Evolutionary conservation across 371 early-diverging fungal genomes (phyloP).

Genomic region (Lichtheimia hyalospora): DNA sequence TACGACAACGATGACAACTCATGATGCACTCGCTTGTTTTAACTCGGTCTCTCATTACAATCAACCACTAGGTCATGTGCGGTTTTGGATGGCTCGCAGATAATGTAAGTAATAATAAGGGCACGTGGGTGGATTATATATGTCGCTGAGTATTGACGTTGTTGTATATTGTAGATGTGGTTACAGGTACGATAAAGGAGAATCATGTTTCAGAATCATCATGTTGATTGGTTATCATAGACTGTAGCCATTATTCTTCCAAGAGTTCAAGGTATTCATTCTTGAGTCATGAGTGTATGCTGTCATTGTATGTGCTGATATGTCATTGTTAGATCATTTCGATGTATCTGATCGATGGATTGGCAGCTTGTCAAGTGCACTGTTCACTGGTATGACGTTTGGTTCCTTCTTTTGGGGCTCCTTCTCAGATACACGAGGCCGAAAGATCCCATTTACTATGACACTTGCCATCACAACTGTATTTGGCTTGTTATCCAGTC

Average conservation of each 20-base stretch:
- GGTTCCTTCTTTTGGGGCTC: slow-evolving; percentile 85
- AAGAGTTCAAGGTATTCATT: slow-evolving; percentile 43
- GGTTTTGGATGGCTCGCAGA: slow-evolving; percentile 88
- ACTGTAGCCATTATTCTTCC: slow-evolving; percentile 67
- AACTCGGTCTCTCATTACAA: not conserved
- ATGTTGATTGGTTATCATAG: slow-evolving; percentile 23
- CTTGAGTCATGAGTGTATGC: not conserved
- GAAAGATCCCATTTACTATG: slow-evolving; percentile 75
- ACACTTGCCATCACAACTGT: slow-evolving; percentile 74
- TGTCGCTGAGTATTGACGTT: not conserved
- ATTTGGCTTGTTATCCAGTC: slow-evolving; percentile 72
- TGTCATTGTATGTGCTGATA: no score
- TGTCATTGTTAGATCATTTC: slow-evolving; percentile 49
- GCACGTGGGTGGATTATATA: slow-evolving; percentile 4
- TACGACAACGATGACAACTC: slow-evolving; percentile 18
- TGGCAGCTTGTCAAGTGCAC: slow-evolving; percentile 64
- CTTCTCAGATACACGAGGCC: slow-evolving; percentile 74
- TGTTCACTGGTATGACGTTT: slow-evolving; percentile 81
- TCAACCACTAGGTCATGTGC: slow-evolving; percentile 55
- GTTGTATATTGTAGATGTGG: slow-evolving; percentile 56
- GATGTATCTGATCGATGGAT: slow-evolving; percentile 57
- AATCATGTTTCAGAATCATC: not conserved
- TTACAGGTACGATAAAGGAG: slow-evolving; percentile 50
- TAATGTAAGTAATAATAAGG: slow-evolving; percentile 58
- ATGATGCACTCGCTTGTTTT: not conserved